These are phyloP conservation scores for Paxillus ammoniavirescens DNA, from an alignment of 768 basidiomycete genomes.

Conservation along the genomic window DNA sequence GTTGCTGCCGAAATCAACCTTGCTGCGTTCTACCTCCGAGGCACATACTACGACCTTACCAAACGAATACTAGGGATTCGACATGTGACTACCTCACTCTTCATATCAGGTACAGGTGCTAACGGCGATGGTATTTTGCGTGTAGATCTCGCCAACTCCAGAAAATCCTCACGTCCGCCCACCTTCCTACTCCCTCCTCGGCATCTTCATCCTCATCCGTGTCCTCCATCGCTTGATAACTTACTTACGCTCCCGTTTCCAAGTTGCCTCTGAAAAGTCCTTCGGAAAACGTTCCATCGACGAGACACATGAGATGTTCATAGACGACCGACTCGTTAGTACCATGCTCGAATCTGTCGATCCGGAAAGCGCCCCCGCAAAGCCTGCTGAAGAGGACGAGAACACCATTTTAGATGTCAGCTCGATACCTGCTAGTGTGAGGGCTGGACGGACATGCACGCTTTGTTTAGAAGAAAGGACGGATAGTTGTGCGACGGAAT, in stretches of 20 bases:
- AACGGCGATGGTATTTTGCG: constrained; percentile 2
- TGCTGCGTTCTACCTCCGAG: constrained; percentile 76
- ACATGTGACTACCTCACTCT: constrained; percentile 47
- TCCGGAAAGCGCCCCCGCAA: constrained; percentile 51
- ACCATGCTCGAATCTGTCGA: constrained; percentile 49
- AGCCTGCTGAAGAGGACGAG: constrained; percentile 68
- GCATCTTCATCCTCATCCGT: constrained; percentile 65
- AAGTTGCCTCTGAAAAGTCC: constrained; percentile 23
- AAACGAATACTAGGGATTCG: constrained; percentile 67
- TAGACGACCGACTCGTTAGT: constrained; percentile 65
- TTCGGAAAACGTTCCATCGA: constrained; percentile 35
- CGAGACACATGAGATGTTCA: constrained; percentile 37
- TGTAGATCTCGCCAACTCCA: constrained; percentile 70
- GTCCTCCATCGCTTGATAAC: constrained; percentile 60
- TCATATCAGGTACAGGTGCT: neutral
- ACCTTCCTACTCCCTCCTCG: constrained; percentile 86
- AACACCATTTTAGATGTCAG: constrained; percentile 63
- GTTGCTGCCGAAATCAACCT: constrained; percentile 69
- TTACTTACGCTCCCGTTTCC: constrained; percentile 38
- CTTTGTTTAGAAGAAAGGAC: constrained; percentile 85
- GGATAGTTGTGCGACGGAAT: constrained; percentile 80
- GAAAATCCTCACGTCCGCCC: constrained; percentile 69
- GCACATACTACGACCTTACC: constrained; percentile 73
- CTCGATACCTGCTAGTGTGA: constrained; percentile 47
- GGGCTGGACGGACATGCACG: constrained; percentile 71